Conservation (phyloP, 2,329 filamentous ascomycete genomes). For the Myriangium duriaei region DNA sequence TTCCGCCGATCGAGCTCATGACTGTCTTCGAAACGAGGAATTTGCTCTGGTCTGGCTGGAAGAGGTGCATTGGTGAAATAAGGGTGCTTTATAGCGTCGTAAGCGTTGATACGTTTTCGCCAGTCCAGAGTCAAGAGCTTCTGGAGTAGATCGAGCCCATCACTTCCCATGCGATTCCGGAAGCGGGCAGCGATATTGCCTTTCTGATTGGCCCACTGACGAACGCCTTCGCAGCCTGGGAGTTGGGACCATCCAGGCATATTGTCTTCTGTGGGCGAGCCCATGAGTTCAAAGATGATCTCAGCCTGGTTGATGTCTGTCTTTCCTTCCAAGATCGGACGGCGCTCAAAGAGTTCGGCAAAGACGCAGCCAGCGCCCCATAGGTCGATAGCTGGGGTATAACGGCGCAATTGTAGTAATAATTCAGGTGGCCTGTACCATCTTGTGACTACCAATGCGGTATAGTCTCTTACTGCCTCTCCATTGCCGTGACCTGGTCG, state of each 20-base stretch:
- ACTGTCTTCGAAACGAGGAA: conserved; percentile 87
- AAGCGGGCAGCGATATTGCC: conserved; percentile 64
- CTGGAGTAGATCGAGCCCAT: conserved; percentile 65
- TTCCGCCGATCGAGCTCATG: conserved; percentile 93
- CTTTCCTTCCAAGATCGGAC: conserved; percentile 82
- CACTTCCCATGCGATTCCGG: conserved; percentile 45
- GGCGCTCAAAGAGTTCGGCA: conserved; percentile 90
- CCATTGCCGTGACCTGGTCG: conserved; percentile 67
- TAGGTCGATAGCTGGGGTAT: conserved; percentile 96
- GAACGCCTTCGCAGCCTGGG: conserved; percentile 67
- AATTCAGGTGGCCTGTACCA: conserved; percentile 97
- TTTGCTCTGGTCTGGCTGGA: conserved; percentile 69
- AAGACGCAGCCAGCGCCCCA: conserved; percentile 99
- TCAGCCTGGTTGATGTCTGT: conserved; percentile 83
- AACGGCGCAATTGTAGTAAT: conserved; percentile 71
- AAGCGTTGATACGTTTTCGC: conserved; percentile 77
- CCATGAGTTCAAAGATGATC: conserved; percentile 86
- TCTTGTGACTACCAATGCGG: conserved; percentile 86
- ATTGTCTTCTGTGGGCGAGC: conserved; percentile 72
- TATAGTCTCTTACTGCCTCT: conserved; percentile 80
- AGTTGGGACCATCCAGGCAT: conserved; percentile 87
- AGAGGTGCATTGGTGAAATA: conserved; percentile 75
- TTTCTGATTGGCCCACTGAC: conserved; percentile 45
- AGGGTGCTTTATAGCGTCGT: conserved; percentile 81
- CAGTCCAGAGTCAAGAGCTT: conserved; percentile 84